phyloP scores from a whole-genome alignment of 1,284 basidiomycete species.

The Grifola frondosa region DNA sequence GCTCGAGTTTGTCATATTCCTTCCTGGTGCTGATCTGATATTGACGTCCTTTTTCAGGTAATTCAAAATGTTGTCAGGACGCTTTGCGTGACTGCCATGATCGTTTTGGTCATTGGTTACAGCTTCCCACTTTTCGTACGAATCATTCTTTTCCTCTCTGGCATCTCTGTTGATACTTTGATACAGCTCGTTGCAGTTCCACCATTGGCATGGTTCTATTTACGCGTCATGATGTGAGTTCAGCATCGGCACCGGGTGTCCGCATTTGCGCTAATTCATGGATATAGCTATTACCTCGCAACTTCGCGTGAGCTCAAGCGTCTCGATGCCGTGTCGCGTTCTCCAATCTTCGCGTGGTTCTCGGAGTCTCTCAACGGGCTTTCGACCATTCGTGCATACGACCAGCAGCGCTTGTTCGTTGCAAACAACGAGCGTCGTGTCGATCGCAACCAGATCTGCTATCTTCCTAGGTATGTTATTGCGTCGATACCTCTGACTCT shows the following conservation, averaged over 20 bases:
- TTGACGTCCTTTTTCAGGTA: constrained; percentile 37
- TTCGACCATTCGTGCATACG: constrained; percentile 83
- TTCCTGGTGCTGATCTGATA: neutral
- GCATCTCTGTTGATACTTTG: neutral
- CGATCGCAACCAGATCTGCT: constrained; percentile 84
- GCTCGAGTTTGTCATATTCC: constrained; percentile 47
- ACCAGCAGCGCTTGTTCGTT: constrained; percentile 73
- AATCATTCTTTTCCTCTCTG: constrained; percentile 6
- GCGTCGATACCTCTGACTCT: neutral
- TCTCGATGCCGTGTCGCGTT: constrained; percentile 86
- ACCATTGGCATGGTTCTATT: constrained; percentile 76
- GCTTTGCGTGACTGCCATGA: constrained; percentile 61
- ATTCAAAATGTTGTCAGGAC: constrained; percentile 72
- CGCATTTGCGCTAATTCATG: neutral
- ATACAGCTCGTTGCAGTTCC: constrained; percentile 62
- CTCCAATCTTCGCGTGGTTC: constrained; percentile 90
- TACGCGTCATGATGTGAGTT: constrained; percentile 71
- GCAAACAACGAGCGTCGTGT: constrained; percentile 77
- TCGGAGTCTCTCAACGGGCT: constrained; percentile 85
- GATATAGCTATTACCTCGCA: constrained; percentile 78
- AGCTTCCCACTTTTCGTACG: constrained; percentile 81
- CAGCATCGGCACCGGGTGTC: neutral
- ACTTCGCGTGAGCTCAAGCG: constrained; percentile 92
- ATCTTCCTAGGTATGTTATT: constrained; percentile 45
- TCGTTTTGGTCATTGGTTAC: constrained; percentile 75